Evolutionary conservation across 768 basidiomycete genomes (phyloP), one percentile per base, ranked within the genome.

Genomic region (Termitomyces sp.): DNA sequence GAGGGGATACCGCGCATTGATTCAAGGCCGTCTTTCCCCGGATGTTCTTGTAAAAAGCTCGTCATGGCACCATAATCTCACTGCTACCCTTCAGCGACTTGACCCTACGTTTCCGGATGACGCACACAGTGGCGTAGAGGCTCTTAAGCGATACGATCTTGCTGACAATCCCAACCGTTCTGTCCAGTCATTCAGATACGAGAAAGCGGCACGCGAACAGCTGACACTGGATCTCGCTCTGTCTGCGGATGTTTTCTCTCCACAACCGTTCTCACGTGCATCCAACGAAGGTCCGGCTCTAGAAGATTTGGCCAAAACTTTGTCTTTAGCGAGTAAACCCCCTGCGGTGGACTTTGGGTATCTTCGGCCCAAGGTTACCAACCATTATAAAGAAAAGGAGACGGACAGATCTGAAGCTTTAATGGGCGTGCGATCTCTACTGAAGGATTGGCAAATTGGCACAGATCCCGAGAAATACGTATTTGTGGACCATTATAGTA

Each of bases 371-470:
- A 55, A 76, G 19, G 63, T 59, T 32, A 77, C 68, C 16, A 63
- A 72, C 42, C 63, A 61, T 35, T 65, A 72, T 28, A 61, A 55
- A 42, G 67, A 55, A 10, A 57, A 64, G 9, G 67, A 64, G 11
- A 54, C 59, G 40, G 62, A 66, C 14, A 68, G 67, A 2, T 59
- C 65, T 25, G 67, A 68, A 16, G 59, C 57, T 12, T 78, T 84
- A 0, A 67, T 76, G 3, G 86, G 86, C 3, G 83, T 86, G 10
- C 76, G 85, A 28, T 72, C 85, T 21, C 74, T 92, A 40, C 67
- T 92, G 54, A 76, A 79, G 55, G 86, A 88, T 42, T 92, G 90
- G 90, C 75, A 81, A 49, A 58, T 81, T 23, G 83, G 85, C 12
- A 60, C 70, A 2, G 73, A 83, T 66, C 80, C 82, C 3, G 68